Percentiles rank a stretch among this genome's conserved stretches.
Evolutionary conservation across 164 flowering plant genomes (phyloP).

Genomic region (Chimonanthus praecox): DNA sequence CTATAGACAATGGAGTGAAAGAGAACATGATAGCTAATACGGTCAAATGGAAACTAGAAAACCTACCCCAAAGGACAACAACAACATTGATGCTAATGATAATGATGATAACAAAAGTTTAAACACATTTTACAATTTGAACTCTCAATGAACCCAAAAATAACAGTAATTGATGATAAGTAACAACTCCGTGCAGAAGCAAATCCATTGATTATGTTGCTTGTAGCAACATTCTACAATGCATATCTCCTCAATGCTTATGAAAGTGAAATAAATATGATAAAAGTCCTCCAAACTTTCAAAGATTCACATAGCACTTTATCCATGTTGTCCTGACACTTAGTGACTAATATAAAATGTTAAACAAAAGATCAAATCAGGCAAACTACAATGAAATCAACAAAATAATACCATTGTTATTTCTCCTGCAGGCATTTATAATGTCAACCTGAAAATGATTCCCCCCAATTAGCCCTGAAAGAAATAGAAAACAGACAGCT

Average conservation of each 20-base stretch:
- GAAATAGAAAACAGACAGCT: background rate
- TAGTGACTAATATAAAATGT: background rate
- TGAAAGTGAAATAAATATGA: background rate
- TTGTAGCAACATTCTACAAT: background rate
- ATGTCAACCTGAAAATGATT: constrained; percentile 24
- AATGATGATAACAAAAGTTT: too few relatives aligned
- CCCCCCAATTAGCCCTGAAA: constrained; percentile 23
- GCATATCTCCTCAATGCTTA: background rate
- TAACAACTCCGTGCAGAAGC: background rate
- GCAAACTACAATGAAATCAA: background rate
- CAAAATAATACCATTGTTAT: constrained; percentile 18
- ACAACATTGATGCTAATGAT: background rate
- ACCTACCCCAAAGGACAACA: too few relatives aligned
- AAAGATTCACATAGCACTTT: background rate
- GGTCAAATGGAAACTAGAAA: too few relatives aligned
- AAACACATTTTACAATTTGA: background rate
- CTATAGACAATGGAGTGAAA: too few relatives aligned
- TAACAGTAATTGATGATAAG: too few relatives aligned
- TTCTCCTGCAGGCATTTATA: constrained; percentile 9
- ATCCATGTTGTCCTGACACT: background rate
- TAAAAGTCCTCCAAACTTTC: background rate
- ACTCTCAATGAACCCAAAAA: background rate
- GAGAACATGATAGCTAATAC: too few relatives aligned
- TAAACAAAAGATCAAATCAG: background rate
- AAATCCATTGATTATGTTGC: background rate